These are phyloP conservation scores for Jacaranda copaia DNA, from an alignment of 257 asterid genomes.

Conservation along the genomic window DNA sequence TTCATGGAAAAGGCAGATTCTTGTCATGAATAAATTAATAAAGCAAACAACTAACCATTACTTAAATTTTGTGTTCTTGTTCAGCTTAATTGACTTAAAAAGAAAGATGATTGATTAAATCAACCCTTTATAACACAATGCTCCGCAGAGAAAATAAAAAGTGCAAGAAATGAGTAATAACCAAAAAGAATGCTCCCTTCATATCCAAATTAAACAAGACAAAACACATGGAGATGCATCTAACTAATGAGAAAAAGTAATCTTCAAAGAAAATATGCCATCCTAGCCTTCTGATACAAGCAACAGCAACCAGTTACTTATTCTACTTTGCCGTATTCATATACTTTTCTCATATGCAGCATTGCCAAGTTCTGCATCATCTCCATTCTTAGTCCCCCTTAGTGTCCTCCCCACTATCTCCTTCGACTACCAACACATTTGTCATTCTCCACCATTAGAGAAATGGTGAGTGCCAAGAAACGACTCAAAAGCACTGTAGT, in stretches of 20 bases:
- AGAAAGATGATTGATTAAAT: slow-evolving; percentile 1
- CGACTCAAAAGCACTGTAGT: not conserved
- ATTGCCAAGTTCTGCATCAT: slow-evolving; percentile 3
- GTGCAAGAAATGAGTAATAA: not conserved
- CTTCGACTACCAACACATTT: slow-evolving; percentile 8
- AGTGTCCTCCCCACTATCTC: not conserved
- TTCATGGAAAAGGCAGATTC: not conserved
- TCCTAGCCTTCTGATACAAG: not conserved
- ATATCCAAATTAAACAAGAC: not conserved
- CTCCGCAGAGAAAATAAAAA: not conserved
- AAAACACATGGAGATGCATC: not conserved
- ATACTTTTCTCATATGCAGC: not conserved
- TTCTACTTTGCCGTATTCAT: not conserved
- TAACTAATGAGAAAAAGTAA: not conserved
- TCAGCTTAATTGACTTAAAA: slow-evolving; percentile 1
- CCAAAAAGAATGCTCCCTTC: not conserved
- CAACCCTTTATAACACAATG: not conserved
- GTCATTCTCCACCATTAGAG: not conserved
- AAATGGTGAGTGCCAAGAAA: not conserved
- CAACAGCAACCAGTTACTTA: not conserved
- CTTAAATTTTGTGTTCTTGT: not conserved
- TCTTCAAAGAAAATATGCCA: not conserved
- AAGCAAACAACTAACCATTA: not conserved
- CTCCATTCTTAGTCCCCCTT: not conserved
- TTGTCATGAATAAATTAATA: not conserved